Conservation (phyloP, 2,329 filamentous ascomycete genomes). For the Leptographium procerum region DNA sequence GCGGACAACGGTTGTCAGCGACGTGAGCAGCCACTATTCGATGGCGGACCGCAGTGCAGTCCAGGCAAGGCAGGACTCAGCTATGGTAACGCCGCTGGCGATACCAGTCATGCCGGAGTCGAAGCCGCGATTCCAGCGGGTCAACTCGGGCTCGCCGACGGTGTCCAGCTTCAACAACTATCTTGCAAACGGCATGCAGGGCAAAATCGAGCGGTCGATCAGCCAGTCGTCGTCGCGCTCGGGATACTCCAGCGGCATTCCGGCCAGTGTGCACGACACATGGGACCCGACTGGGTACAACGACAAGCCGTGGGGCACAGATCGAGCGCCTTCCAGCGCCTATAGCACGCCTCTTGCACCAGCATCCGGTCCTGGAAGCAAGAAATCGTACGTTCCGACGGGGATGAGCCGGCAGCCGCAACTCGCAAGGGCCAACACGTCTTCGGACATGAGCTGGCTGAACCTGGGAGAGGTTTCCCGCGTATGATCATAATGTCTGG, state of each 20-base stretch:
- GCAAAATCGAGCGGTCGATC: constrained; percentile 46
- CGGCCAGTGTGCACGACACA: constrained; percentile 48
- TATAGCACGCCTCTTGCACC: constrained; percentile 27
- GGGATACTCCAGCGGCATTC: constrained; percentile 53
- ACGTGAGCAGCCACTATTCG: constrained; percentile 46
- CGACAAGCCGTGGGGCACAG: constrained; percentile 35
- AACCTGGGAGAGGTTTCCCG: constrained; percentile 45
- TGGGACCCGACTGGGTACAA: constrained; percentile 37
- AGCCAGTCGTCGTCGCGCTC: constrained; percentile 37
- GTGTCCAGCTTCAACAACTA: constrained; percentile 48
- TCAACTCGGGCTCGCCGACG: constrained; percentile 59
- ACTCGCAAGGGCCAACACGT: constrained; percentile 35
- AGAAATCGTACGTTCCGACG: constrained; percentile 12
- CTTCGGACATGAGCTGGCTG: constrained; percentile 69
- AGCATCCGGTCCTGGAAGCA: constrained; percentile 14
- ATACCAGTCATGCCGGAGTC: constrained; percentile 40
- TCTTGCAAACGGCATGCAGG: constrained; percentile 44
- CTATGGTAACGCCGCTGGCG: constrained; percentile 56
- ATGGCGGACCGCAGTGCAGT: constrained; percentile 23
- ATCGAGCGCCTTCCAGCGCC: constrained; percentile 38
- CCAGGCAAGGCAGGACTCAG: constrained; percentile 53
- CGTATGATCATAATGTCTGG: constrained; percentile 1
- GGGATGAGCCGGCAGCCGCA: constrained; percentile 38
- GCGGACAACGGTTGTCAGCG: constrained; percentile 41
- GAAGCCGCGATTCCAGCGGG: constrained; percentile 50